Percentiles rank a stretch among this genome's conserved stretches.
Conservation (phyloP, 1,284 basidiomycete species). For the Coniferiporia weirii region DNA sequence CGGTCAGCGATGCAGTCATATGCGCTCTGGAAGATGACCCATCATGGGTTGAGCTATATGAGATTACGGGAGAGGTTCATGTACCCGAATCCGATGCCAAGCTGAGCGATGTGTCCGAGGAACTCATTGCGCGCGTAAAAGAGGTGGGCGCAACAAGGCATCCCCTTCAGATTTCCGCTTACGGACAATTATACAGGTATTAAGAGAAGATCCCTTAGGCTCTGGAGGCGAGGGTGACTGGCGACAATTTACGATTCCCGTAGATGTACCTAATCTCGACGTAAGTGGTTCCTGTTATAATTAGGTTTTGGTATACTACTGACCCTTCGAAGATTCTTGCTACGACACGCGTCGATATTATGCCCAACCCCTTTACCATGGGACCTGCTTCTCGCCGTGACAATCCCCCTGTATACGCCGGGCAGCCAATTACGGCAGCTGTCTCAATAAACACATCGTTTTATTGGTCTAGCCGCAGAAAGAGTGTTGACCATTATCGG, state of each 20-base stretch:
- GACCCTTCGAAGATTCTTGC: constrained; percentile 55
- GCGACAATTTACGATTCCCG: constrained; percentile 71
- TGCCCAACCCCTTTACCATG: constrained; percentile 30
- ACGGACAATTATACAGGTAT: constrained; percentile 29
- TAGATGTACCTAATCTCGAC: constrained; percentile 77
- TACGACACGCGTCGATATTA: constrained; percentile 53
- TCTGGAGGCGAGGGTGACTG: constrained; percentile 41
- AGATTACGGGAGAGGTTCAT: constrained; percentile 59
- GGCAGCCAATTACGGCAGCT: constrained; percentile 66
- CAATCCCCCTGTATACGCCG: constrained; percentile 54
- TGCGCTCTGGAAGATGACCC: constrained; percentile 55
- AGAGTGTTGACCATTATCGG: constrained; percentile 39
- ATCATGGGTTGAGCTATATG: constrained; percentile 63
- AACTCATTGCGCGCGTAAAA: constrained; percentile 27
- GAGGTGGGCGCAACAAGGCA: constrained; percentile 30
- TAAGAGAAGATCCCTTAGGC: constrained; percentile 20
- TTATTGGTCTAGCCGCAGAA: constrained; percentile 58
- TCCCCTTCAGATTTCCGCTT: constrained; percentile 35
- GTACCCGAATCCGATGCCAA: constrained; percentile 40
- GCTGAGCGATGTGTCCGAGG: constrained; percentile 23
- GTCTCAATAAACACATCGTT: constrained; percentile 65
- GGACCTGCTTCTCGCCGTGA: constrained; percentile 22
- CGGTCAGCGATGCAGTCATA: constrained; percentile 45
- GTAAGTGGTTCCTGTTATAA: constrained; percentile 37
- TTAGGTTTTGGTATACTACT: neutral